A percentile compares a stretch with the other conserved stretches of the same genome.
phyloP scores from a whole-genome alignment of 768 basidiomycete species.

The Leccinum subtestaceum region DNA sequence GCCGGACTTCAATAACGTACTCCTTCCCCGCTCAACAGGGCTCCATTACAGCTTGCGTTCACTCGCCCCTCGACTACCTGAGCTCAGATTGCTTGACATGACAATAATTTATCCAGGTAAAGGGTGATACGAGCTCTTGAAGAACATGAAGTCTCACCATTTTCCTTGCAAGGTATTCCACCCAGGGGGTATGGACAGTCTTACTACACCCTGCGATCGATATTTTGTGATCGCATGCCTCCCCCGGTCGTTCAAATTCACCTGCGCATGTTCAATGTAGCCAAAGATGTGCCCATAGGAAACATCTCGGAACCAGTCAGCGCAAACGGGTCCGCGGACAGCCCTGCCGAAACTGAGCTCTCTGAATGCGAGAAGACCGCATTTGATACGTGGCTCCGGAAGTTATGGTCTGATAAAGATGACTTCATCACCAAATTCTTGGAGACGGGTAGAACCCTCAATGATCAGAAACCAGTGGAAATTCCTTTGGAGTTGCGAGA shows the following conservation, averaged over 20 bases:
- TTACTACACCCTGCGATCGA: slow-evolving; percentile 86
- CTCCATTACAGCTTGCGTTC: slow-evolving; percentile 82
- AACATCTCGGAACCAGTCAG: slow-evolving; percentile 41
- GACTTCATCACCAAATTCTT: slow-evolving; percentile 65
- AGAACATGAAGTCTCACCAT: neutral
- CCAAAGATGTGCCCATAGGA: slow-evolving; percentile 66
- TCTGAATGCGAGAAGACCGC: slow-evolving; percentile 53
- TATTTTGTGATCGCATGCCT: slow-evolving; percentile 76
- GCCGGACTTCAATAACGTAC: slow-evolving; percentile 75
- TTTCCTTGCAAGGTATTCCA: slow-evolving; percentile 58
- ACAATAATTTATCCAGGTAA: slow-evolving; percentile 89
- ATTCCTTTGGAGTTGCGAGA: slow-evolving; percentile 60
- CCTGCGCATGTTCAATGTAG: slow-evolving; percentile 73
- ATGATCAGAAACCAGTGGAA: slow-evolving; percentile 35
- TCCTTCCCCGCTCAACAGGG: slow-evolving; percentile 92
- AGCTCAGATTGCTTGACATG: slow-evolving; percentile 81
- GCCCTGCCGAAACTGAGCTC: slow-evolving; percentile 45
- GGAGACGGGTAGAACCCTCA: slow-evolving; percentile 46
- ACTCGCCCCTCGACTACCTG: slow-evolving; percentile 71
- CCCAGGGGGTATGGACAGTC: slow-evolving; percentile 78
- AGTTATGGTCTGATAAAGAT: slow-evolving; percentile 87
- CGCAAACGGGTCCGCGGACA: slow-evolving; percentile 28
- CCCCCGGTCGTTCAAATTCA: slow-evolving; percentile 90
- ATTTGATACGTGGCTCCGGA: slow-evolving; percentile 84
- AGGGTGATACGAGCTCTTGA: neutral